phyloP scores from a whole-genome alignment of 192 early-diverging fungal species.

The Mortierella antarctica region DNA sequence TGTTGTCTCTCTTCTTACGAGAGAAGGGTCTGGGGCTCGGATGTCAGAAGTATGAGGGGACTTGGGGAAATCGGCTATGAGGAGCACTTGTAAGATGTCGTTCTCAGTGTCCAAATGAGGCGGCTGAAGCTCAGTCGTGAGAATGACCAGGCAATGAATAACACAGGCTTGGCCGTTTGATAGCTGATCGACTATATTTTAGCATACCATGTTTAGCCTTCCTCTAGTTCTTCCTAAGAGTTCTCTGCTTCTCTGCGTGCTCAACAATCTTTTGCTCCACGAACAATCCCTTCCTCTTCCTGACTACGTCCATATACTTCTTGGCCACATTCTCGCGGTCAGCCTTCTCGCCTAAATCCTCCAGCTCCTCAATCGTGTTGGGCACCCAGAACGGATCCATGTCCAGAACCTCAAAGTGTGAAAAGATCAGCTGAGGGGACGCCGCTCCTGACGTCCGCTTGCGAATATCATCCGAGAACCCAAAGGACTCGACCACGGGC shows the following conservation, averaged over 20 bases:
- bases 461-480: slow-evolving; percentile 98
- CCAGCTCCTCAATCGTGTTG: slow-evolving; percentile 95
- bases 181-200: not conserved
- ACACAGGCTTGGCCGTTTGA: not conserved
- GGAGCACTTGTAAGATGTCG: too few species aligned
- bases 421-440: slow-evolving; percentile 94
- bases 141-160: too few species aligned
- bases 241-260: slow-evolving; percentile 87
- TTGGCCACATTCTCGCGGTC: slow-evolving; percentile 96
- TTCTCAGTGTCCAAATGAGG: too few species aligned
- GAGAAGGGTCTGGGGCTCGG: too few species aligned
- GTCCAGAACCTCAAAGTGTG: slow-evolving; percentile 92
- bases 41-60: too few species aligned
- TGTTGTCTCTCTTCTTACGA: too few species aligned
- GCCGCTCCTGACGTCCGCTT: slow-evolving; percentile 96
- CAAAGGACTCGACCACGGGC: slow-evolving; percentile 98
- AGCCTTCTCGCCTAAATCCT: slow-evolving; percentile 98
- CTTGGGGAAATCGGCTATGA: too few species aligned
- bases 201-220: not conserved
- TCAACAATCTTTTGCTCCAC: slow-evolving; percentile 93
- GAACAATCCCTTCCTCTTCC: slow-evolving; percentile 95
- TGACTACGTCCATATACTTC: slow-evolving; percentile 95
- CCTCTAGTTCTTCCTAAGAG: slow-evolving; percentile 75
- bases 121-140: too few species aligned
- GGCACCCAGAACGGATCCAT: slow-evolving; percentile 99